Conservation (phyloP, 2,329 filamentous ascomycete genomes). For the Lachnellula cervina region DNA sequence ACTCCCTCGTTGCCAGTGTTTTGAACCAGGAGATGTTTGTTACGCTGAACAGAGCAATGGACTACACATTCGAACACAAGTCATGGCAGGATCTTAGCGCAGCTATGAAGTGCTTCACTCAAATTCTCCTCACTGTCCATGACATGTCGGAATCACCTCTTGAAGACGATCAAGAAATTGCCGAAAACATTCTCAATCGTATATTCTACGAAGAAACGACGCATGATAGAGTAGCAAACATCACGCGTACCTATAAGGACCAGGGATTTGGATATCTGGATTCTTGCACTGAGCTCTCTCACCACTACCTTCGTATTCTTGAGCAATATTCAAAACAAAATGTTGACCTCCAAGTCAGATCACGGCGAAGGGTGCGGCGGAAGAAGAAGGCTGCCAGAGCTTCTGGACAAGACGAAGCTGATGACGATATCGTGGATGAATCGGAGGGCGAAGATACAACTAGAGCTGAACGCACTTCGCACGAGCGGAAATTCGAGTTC, state of each 20-base stretch:
- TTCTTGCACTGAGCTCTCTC: conserved; percentile 81
- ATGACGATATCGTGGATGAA: conserved; percentile 52
- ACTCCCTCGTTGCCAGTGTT: conserved; percentile 81
- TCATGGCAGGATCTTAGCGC: conserved; percentile 83
- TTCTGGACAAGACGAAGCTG: conserved; percentile 38
- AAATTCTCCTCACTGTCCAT: conserved; percentile 86
- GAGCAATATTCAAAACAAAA: conserved; percentile 95
- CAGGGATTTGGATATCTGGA: conserved; percentile 94
- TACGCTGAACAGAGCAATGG: conserved; percentile 77
- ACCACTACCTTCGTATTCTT: conserved; percentile 87
- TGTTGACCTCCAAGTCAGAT: conserved; percentile 85
- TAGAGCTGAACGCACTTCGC: conserved; percentile 64
- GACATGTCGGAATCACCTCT: conserved; percentile 80
- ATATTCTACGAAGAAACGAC: conserved; percentile 99
- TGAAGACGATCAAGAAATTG: conserved; percentile 96
- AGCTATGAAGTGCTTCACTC: conserved; percentile 89
- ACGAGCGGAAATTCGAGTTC: conserved; percentile 93
- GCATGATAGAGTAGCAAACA: conserved; percentile 77
- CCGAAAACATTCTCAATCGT: conserved; percentile 91
- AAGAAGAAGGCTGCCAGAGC: conserved; percentile 63
- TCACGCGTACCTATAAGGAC: conserved; percentile 82
- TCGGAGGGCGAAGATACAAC: conserved; percentile 72
- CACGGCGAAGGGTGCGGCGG: conserved; percentile 64
- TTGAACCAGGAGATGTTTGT: conserved; percentile 95
- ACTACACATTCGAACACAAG: conserved; percentile 73